Evolutionary conservation across 345 rosid genomes (phyloP), one percentile per base, ranked within the genome.

Genomic region (Draba incana): DNA sequence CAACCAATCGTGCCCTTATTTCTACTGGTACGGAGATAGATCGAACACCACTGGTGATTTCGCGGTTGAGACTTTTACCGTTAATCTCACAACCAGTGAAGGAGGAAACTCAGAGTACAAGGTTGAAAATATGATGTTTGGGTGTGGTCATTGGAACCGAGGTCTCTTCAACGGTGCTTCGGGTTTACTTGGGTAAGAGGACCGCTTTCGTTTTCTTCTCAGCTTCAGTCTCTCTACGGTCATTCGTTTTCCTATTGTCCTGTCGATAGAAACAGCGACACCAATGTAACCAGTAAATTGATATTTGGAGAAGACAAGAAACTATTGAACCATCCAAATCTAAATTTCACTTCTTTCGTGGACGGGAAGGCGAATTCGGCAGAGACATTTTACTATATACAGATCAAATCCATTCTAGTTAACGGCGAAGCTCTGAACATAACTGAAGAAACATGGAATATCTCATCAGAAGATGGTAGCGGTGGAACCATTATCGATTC

Each of bases 401-500:
- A 84, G 69, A 83, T 89, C 61, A 80, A 85, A 78, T 89, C 97
- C 5, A 64, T 92, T 64, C 8, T 74, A 35, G 88, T 92, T 6
- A 81, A 80, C 6, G 96, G 92, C 2, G 88, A 92, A 67, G 56
- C 55, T 10, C 53, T 92, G 2, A 69, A 78, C 25, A 85, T 92
- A 70, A 87, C 97, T 5, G 83, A 78, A 71, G 84, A 83, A 46
- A 86, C 90, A 12, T 92, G 98, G 98, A 41, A 67, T 8, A 50
- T 89, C 15, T 79, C 87, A 1, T 48, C 87, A 1, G 85, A 83
- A 1, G 85, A 83, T 14, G 92, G 98, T 42, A 47, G 54, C 11
- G 95, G 98, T n/a, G 97, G 97, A 3, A 90, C 93, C 16, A 90
- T 90, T 60, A 82, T 92, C 4, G 96, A 90, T 72, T 92, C 98